Evolutionary conservation across 345 rosid species (phyloP), one percentile per base, ranked within the genome.

Genomic region (Sonneratia caseolaris): DNA sequence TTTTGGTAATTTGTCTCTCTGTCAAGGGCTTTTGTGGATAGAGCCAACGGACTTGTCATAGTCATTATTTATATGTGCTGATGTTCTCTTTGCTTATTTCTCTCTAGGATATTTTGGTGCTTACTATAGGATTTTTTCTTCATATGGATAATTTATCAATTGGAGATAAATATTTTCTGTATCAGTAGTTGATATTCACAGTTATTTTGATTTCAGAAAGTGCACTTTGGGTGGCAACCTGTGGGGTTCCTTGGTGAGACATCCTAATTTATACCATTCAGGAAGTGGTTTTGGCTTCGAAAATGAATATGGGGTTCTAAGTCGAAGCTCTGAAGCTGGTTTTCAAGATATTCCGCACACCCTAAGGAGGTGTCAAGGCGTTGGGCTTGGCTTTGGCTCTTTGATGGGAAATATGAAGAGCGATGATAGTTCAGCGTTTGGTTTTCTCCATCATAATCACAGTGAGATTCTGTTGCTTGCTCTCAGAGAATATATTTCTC

Each of bases 401-500:
- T 86, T 89, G 36, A 57, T 81, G 77, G 86, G 79, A 76, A 81
- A 71, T 73, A 64, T 75, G 76, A 83, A 81, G 78, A 81, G 76
- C 76, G 82, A 74, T 75, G 78, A 77, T 79, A 83, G 78, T 76
- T 70, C 86, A 45, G 73, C 83, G 68, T 68, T 76, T 72, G 82
- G 83, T 83, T 81, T 81, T 77, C 84, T 89, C 65, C 84, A 90
- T 74, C 79, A 68, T 78, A 88, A 86, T 81, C 81, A 84, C 57
- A 82, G 84, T 45, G 96, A 91, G 85, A 68, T 86, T 40, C 80
- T 82, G 56, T 81, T 93, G 88, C 56, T 42, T 45, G 70, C 84
- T 76, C 97, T 95, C 72, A 89, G 85, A 82, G 87, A 89, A 37
- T 90, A 84, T 71, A 77, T 92, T 76, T 82, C 94, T 72, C 92